Conservation (phyloP, 169 alveolate genomes). For the Miamiensis avidus region DNA sequence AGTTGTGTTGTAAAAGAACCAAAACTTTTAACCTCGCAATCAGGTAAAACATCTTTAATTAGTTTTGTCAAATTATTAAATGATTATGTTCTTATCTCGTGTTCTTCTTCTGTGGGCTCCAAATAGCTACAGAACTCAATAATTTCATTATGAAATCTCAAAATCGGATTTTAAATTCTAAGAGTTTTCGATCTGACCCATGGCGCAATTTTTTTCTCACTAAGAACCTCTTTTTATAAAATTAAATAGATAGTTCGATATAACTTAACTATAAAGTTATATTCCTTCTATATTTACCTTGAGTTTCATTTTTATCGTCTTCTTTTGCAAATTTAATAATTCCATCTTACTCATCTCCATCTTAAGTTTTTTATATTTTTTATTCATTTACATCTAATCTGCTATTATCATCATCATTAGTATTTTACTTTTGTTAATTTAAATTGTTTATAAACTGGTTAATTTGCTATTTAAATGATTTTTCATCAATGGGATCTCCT, state of each 20-base stretch:
- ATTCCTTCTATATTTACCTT: no score
- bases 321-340: no score
- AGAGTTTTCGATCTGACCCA: slow-evolving; percentile 35
- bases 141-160: slow-evolving; percentile 48
- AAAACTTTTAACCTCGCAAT: slow-evolving; percentile 36
- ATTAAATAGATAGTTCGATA: not conserved
- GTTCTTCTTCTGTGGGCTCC: slow-evolving; percentile 42
- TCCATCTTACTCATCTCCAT: not conserved
- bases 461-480: no score
- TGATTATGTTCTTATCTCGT: slow-evolving; percentile 24
- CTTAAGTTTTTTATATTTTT: no score
- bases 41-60: slow-evolving; percentile 28
- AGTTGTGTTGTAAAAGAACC: slow-evolving; percentile 42
- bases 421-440: not conserved
- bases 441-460: no score
- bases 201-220: slow-evolving; percentile 36
- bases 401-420: not conserved
- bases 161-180: slow-evolving; percentile 25
- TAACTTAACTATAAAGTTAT: no score
- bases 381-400: not conserved
- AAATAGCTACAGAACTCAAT: slow-evolving; percentile 35
- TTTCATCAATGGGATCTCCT: no score
- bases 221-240: not conserved
- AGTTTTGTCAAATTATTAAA: not conserved
- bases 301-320: no score